Base-by-base conservation (phyloP, 2,329 filamentous ascomycete species). In the Penicillium hordei region DNA sequence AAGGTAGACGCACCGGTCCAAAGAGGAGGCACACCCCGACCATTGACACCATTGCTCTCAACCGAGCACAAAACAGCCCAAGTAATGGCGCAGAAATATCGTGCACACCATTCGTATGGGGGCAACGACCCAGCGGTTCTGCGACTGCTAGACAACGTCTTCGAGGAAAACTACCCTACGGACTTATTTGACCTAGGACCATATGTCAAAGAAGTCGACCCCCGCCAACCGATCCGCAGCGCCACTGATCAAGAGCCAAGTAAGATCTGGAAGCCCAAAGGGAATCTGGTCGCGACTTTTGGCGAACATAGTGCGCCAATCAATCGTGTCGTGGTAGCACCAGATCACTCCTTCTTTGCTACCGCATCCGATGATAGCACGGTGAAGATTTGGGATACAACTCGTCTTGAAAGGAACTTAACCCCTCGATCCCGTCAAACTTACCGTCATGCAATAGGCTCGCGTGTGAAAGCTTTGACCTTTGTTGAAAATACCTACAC, bases 401-500 rank as follows among this genome's bases (percentile, higher is more conserved):
- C 87, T 27, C 85, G 94, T 25, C 82, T 99, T 7, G 94, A 99
- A 75, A 89, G 92, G 44, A 97, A 97, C 70, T 86, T 97, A 49
- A 89, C 90, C 0, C 89, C 96, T 67, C 86, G 92, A 43, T 92
- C 94, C 29, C 84, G 93, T 23, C 90, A 95, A 70, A 95, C 90
- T 0, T 89, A 97, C 75, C 87, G 83, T 57, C 90, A 97, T 66
- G 83, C 83, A 0, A 76, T 84, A 1, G 89, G 87, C 1, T 83
- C 87, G 0, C 89, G 86, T 58, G 89, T 97, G 2, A 87, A 91
- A 31, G 88, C 90, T 15, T 75, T 99, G 23, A 93, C 91, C 65
- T 97, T 99, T 70, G 86, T 99, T 39, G 93, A 97, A 70, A 90
- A 92, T 64, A 96, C 93, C 0, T 92, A 97, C 72, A 93, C 90